Evolutionary conservation across 148 eudicot genomes (phyloP), one percentile per base, ranked within the genome.

Genomic region (Nyssa sinensis): DNA sequence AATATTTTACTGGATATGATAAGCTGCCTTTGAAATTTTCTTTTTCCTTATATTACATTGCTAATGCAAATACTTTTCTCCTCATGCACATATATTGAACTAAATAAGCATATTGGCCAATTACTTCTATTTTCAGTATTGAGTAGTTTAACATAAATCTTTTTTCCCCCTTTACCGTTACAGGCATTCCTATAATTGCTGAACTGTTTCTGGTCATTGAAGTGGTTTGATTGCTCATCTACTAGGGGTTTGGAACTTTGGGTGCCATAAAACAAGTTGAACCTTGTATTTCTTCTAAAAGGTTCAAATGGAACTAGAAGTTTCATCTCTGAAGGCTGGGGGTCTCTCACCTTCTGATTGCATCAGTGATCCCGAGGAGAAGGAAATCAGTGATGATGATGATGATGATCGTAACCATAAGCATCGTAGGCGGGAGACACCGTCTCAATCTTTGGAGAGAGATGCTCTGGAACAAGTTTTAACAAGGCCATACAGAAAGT

Each of bases 401-500:
- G 97, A 94, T 74, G 97, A 94, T 89, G 98, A 94, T 78, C 98
- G 98, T 71, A 94, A 94, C 74, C 97, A 94, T 78, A 94, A 94
- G 88, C 98, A 92, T 78, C 96, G 98, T 76, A 89, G 94, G 75
- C 75, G 88, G 77, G 98, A 90, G 10, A 81, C 88, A 28, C 78
- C 75, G 61, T 86, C 96, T 77, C 98, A 90, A 47, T 92, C 96
- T 61, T 24, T 70, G 67, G 99, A 90, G 74, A 82, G 86, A 71
- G 92, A 89, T 84, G 62, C 84, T 13, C 28, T 73, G 3, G 96
- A 88, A 70, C 90, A 89, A 72, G 82, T 82, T 79, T 79, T 78
- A 66, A 72, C 80, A 13, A 89, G 88, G 73, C 89, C 98, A 25
- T 87, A 84, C 75, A 89, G 90, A 77, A 94, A 92, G 78, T 85